Base-by-base conservation (phyloP, 495 filamentous ascomycete species). In the Penicillium cosmopolitanum region DNA sequence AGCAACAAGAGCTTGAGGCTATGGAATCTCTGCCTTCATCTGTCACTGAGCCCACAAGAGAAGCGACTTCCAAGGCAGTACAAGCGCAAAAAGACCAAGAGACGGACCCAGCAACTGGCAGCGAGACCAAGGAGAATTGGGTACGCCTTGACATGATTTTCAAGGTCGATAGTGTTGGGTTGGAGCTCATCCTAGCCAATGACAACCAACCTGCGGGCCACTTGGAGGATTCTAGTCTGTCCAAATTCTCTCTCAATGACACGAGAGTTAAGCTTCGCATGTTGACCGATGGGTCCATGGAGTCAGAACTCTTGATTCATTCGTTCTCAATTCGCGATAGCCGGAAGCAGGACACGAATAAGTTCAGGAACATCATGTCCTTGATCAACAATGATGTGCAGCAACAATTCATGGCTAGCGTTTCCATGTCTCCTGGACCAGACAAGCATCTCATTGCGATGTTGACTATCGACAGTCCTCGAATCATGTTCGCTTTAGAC, bases 301-400 rank as follows among this genome's bases (percentile, higher is more conserved):
- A 98, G 71, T 93, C 94, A 2, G 96, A 98, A 72, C 83, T 98
- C 23, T 78, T 97, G 50, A 91, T 98, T 25, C 89, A 96, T 58
- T 95, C 95, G 0, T 96, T 98, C 70, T 96, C 93, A 0, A 96
- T 98, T 62, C 85, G 87, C 48, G 95, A 98, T 68, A 97, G 89
- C 61, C 87, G 95, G 50, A 86, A 84, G 28, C 81, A 85, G 47
- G 92, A 95, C 60, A 91, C 87, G 8, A 98, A 97, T 73, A 97
- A 97, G 71, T 98, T 94, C 82, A 85, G 91, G 44, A 96, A 96
- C 71, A 96, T 98, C 73, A 98, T 98, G 95, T 93, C 94, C 21
- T 86, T 96, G 62, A 90, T 92, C 66, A 98, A 97, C 70, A 90
- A 91, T 60, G 88, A 89, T 52, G 93, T 95, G 10, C 90, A 96